Conservation (phyloP, 257 asterid species). For the Orobanche coerulescens region DNA sequence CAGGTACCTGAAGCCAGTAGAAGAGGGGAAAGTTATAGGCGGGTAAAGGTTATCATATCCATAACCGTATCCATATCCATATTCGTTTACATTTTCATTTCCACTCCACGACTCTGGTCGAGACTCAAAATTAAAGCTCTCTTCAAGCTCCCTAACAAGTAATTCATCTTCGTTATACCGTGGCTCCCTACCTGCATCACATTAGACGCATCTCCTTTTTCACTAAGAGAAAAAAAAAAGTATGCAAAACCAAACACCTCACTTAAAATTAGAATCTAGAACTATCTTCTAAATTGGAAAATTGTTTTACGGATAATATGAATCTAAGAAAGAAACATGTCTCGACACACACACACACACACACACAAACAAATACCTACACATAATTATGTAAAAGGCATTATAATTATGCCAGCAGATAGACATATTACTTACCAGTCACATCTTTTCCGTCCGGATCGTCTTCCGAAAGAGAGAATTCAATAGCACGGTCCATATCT, state of each 20-base stretch:
- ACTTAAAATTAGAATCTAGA: too few relatives aligned
- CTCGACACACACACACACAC: too few relatives aligned
- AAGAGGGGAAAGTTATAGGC: constrained; percentile 33
- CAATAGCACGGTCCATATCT: constrained; percentile 86
- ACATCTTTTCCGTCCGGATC: constrained; percentile 47
- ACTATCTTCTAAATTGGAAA: too few relatives aligned
- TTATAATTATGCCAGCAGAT: neutral
- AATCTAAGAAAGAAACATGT: too few relatives aligned
- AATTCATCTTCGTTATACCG: constrained; percentile 79
- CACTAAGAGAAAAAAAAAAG: neutral
- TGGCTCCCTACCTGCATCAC: constrained; percentile 48
- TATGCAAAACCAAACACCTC: too few relatives aligned
- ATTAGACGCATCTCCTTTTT: neutral
- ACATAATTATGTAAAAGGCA: too few relatives aligned
- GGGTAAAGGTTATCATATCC: constrained; percentile 34
- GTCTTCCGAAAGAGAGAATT: constrained; percentile 76
- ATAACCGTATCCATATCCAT: constrained; percentile 27
- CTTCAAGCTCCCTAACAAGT: constrained; percentile 83
- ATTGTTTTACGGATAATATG: too few relatives aligned
- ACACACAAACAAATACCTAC: too few relatives aligned
- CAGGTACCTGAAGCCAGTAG: constrained; percentile 34
- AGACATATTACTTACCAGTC: constrained; percentile 36
- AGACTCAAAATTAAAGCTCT: constrained; percentile 63
- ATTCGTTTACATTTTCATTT: constrained; percentile 22
- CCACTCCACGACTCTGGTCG: constrained; percentile 41